Conservation (phyloP, 2,329 filamentous ascomycete genomes). For the Epichloe festucae region DNA sequence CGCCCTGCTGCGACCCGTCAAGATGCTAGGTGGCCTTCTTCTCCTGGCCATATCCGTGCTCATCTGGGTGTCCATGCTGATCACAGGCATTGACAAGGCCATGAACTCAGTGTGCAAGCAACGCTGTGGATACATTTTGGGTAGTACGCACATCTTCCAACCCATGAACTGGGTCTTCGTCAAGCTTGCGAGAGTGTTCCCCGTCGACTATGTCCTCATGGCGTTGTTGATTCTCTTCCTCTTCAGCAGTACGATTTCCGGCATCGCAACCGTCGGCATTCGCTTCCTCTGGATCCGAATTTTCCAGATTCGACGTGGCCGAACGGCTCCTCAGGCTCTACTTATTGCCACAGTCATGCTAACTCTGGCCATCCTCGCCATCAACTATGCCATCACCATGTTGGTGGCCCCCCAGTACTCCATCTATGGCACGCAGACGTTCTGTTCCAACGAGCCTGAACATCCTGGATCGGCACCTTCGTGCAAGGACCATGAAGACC, state of each 20-base stretch:
- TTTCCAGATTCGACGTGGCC: conserved; percentile 79
- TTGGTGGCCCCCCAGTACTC: conserved; percentile 92
- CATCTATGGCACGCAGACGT: conserved; percentile 87
- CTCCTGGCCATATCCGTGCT: conserved; percentile 62
- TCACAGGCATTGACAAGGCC: conserved; percentile 91
- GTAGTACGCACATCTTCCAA: conserved; percentile 80
- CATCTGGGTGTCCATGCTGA: conserved; percentile 83
- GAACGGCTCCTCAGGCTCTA: conserved; percentile 83
- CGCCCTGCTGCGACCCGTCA: conserved; percentile 74
- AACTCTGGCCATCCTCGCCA: conserved; percentile 75
- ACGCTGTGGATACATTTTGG: conserved; percentile 84
- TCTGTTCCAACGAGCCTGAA: conserved; percentile 61
- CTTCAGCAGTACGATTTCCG: conserved; percentile 77
- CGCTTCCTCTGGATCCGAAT: conserved; percentile 92
- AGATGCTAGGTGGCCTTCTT: conserved; percentile 71
- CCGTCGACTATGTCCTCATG: conserved; percentile 85
- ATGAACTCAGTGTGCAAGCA: conserved; percentile 88
- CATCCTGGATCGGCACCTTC: conserved; percentile 56
- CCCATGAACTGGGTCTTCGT: conserved; percentile 79
- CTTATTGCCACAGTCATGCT: conserved; percentile 85
- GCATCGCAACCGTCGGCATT: conserved; percentile 77
- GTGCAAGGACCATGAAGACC: conserved; percentile 56
- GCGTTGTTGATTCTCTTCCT: conserved; percentile 72
- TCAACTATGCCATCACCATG: conserved; percentile 89
- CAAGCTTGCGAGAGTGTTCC: conserved; percentile 69